Conservation (phyloP, 2,329 filamentous ascomycete genomes). For the Cercospora brassicicola region DNA sequence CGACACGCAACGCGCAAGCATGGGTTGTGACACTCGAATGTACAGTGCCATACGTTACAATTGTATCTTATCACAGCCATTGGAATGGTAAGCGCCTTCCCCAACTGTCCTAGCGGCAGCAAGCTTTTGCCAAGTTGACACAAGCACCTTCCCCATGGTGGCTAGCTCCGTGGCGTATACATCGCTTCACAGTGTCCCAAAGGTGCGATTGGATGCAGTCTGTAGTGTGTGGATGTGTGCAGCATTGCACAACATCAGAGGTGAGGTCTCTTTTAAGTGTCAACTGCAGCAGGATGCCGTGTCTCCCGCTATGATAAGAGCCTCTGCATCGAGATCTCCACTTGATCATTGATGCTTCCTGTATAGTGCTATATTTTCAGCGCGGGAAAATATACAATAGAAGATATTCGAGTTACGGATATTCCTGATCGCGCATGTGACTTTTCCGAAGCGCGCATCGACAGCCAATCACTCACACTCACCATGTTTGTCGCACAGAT, state of each 20-base stretch:
- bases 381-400: background rate
- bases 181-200: background rate
- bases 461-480: background rate
- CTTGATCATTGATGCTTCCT: background rate
- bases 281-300: background rate
- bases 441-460: background rate
- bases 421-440: background rate
- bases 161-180: background rate
- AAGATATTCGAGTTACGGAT: background rate
- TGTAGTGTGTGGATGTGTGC: background rate
- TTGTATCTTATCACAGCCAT: background rate
- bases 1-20: background rate
- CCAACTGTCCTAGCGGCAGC: background rate
- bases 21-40: background rate
- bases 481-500: background rate
- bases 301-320: background rate
- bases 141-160: background rate
- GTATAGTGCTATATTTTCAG: background rate
- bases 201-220: background rate
- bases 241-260: background rate
- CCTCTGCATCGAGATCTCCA: background rate
- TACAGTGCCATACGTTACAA: too few relatives aligned
- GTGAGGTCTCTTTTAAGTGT: background rate
- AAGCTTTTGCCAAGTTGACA: slow-evolving; percentile 5
- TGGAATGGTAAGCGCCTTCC: background rate